phyloP scores from a whole-genome alignment of 352 stramenopile genomes.

The Globisporangium paroecandrum region DNA sequence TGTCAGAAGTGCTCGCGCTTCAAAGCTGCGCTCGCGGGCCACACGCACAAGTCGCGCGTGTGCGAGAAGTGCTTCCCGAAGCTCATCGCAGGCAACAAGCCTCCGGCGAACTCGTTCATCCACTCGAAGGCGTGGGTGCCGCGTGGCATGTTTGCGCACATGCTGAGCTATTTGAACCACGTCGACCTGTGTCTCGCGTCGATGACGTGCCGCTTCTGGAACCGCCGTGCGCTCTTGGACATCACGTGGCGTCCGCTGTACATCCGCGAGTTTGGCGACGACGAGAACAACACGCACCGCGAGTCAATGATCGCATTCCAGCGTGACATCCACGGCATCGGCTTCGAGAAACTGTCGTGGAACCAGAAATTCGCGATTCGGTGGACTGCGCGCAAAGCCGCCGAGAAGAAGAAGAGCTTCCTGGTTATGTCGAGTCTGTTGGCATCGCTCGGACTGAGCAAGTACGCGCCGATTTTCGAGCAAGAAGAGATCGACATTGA shows the following conservation, averaged over 20 bases:
- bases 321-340: conserved; percentile 80
- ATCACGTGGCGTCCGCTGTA: conserved; percentile 86
- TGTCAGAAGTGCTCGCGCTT: conserved; percentile 83
- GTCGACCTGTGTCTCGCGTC: conserved; percentile 80
- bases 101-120: conserved; percentile 83
- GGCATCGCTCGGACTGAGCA: conserved; percentile 71
- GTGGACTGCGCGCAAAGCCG: conserved; percentile 75
- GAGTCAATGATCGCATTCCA: conserved; percentile 86
- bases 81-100: conserved; percentile 65
- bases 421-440: conserved; percentile 81
- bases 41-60: conserved; percentile 83
- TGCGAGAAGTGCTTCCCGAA: conserved; percentile 86
- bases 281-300: conserved; percentile 72
- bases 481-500: conserved; percentile 89
- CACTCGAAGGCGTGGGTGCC: conserved; percentile 85
- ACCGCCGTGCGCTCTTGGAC: conserved; percentile 80
- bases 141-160: conserved; percentile 81
- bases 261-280: conserved; percentile 77
- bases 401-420: conserved; percentile 89
- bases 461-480: conserved; percentile 84
- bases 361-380: conserved; percentile 84
- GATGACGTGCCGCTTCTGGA: conserved; percentile 86
- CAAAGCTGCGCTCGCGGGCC: conserved; percentile 67
- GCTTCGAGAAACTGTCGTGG: conserved; percentile 82
- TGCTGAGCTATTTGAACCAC: conserved; percentile 86